Evolutionary conservation across 148 eudicot species (phyloP), one percentile per base, ranked within the genome.

Genomic region (Suaeda aralocaspica): DNA sequence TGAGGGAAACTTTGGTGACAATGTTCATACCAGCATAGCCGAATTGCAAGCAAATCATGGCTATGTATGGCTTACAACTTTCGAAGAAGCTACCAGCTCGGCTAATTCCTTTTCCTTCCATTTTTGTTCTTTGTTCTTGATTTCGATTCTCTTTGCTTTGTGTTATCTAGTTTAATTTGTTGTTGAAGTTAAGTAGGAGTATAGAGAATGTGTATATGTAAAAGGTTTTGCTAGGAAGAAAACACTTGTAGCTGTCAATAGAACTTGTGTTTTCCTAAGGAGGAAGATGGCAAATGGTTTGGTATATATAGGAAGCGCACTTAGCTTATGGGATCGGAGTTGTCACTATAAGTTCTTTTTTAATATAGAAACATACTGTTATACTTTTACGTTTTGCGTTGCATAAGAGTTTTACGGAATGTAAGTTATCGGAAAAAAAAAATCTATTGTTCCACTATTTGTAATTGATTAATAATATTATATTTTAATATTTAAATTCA

Each of bases 11-110:
- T 64, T 91, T 91, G 52, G 97, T 87, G 42, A 91, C 85, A 50
- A 89, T 87, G 77, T 87, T 87, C 91, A 89, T 87, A 5, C 97
- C 93, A 3, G 93, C 93, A 66, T 90, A 86, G 3, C 88, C 88
- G 72, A 90, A 90, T 81, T 87, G 94, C 51, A 84, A 75, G 25
- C 78, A 87, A 49, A 75, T 79, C 88, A 88, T 89, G 62, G 89
- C 92, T 73, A 89, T 78, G 83, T 87, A 89, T 62, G 92, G 92
- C 81, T 87, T 89, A 8, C 53, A 31, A 50, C 74, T 87, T 66
- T 84, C 85, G 10, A 82, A 29, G 34, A 78, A 81, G 55, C 70
- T 66, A 11, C 83, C 65, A 6, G 1, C 24, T 2, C 18, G 30
- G 25, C 11, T 28, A 0, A 4, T 73, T 66, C 82, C 82, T 66